Evolutionary conservation across 805 yeast genomes (phyloP).

Genomic region (Candida silvicultrix): DNA sequence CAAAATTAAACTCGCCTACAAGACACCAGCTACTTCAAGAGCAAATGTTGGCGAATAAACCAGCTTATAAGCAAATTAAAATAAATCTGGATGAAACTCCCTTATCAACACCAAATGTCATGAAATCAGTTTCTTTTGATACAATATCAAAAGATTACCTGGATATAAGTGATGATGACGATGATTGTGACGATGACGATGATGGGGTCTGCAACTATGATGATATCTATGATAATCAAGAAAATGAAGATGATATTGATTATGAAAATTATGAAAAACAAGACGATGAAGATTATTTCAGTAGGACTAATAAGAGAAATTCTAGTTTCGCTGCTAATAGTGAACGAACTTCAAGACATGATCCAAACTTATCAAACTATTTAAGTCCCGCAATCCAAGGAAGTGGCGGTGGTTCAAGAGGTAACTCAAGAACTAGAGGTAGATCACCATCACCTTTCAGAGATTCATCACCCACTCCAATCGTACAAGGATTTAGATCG

Average conservation of each 20-base stretch:
- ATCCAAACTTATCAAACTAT: not conserved
- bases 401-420: not conserved
- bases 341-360: not conserved
- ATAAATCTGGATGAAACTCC: not conserved
- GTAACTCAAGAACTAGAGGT: not conserved
- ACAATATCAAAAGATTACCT: not conserved
- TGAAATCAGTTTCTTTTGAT: conserved; percentile 7
- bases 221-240: not conserved
- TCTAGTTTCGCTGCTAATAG: no score
- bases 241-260: not conserved
- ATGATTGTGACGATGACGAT: not conserved
- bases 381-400: not conserved
- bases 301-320: no score
- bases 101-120: not conserved
- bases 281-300: no score
- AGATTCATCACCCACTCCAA: not conserved
- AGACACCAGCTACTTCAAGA: not conserved
- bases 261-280: no score
- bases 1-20: conserved; percentile 1
- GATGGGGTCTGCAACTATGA: not conserved
- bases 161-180: not conserved
- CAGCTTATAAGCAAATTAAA: conserved; percentile 1
- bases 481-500: not conserved
- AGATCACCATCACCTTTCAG: not conserved
- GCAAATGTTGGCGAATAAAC: not conserved